Evolutionary conservation across 169 alveolate species (phyloP).

Genomic region (Plasmodium yoelii): DNA sequence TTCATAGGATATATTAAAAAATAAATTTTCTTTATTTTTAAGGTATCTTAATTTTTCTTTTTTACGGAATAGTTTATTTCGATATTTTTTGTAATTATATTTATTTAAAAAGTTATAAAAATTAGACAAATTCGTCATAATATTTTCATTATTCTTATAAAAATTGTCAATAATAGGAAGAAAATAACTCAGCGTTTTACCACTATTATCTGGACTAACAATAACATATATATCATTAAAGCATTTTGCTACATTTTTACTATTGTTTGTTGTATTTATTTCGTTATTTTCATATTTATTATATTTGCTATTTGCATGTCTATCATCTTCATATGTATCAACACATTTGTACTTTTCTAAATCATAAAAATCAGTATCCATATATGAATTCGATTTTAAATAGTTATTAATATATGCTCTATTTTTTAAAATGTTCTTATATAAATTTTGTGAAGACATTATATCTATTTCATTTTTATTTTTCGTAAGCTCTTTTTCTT

Average conservation of each 20-base stretch:
- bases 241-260: constrained; percentile 31
- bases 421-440: constrained; percentile 44
- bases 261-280: no score
- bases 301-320: background rate
- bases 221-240: constrained; percentile 71
- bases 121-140: constrained; percentile 47
- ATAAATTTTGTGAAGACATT: constrained; percentile 7
- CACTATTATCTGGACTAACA: constrained; percentile 70
- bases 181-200: constrained; percentile 74
- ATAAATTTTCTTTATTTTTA: constrained; percentile 50
- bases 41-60: constrained; percentile 53
- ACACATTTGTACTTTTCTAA: constrained; percentile 22
- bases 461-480: background rate
- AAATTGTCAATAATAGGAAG: constrained; percentile 65
- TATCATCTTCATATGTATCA: background rate
- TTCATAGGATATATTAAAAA: constrained; percentile 70
- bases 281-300: background rate
- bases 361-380: constrained; percentile 36
- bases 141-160: constrained; percentile 47
- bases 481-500: background rate
- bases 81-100: constrained; percentile 73
- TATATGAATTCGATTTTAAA: constrained; percentile 20
- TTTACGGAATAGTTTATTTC: constrained; percentile 65
- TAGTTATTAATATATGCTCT: constrained; percentile 39
- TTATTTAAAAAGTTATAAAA: constrained; percentile 70